Percentiles rank a stretch among this genome's conserved stretches.
phyloP scores from a whole-genome alignment of 495 filamentous ascomycete genomes.

The Diplogelasinospora grovesii region DNA sequence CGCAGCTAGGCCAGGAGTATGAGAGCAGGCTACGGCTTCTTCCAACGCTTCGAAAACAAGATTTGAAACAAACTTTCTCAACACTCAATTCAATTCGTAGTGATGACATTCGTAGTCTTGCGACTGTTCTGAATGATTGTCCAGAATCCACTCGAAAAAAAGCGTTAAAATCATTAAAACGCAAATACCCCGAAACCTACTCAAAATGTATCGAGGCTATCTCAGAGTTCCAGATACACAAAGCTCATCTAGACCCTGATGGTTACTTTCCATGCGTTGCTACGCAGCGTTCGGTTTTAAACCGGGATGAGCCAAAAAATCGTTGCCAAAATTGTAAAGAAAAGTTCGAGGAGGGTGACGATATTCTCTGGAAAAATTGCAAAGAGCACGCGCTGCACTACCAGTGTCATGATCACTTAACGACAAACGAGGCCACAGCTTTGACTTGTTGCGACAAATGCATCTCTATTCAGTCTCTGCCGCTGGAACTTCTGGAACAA shows the following conservation, averaged over 20 bases:
- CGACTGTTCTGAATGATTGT: background rate
- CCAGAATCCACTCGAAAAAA: background rate
- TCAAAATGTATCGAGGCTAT: background rate
- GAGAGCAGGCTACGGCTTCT: too few species aligned
- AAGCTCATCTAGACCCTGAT: background rate
- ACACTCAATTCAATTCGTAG: background rate
- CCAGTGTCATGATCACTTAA: too few species aligned
- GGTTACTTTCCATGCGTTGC: constrained; percentile 1
- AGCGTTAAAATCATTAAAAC: background rate
- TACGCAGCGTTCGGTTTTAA: too few species aligned
- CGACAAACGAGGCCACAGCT: too few species aligned
- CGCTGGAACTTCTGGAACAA: background rate
- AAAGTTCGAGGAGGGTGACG: background rate
- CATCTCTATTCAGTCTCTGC: background rate
- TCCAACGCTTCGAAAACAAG: too few species aligned
- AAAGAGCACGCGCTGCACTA: too few species aligned
- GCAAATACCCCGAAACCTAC: background rate
- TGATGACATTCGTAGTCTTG: background rate
- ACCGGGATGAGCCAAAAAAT: too few species aligned
- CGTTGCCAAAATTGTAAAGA: background rate
- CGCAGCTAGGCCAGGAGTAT: too few species aligned
- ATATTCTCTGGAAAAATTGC: background rate
- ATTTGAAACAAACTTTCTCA: background rate
- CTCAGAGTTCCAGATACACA: background rate
- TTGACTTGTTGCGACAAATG: too few species aligned